Base-by-base conservation (phyloP, 352 stramenopile genomes). In the Achlya hypogyna region DNA sequence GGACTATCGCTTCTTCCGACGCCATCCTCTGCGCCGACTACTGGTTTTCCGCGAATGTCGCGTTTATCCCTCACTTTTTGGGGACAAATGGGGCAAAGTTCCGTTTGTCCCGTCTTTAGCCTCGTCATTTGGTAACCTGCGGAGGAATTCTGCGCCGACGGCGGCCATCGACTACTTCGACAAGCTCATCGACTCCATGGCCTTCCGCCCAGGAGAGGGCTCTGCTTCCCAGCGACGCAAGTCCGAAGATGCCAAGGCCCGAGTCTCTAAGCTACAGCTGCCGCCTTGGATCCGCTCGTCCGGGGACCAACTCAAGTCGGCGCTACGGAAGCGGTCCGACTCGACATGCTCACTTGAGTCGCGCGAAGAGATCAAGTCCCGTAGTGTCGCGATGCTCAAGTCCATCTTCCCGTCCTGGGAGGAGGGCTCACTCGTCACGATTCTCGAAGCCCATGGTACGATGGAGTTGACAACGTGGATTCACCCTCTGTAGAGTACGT, bases 381-480 rank as follows among this genome's bases (percentile, higher is more conserved):
- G 81, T 12, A 80, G 80, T 9, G 77, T 91, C 0, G 81, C 88
- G 56, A 89, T 92, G 43, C 60, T 94, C 45, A 74, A 80, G 54
- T 87, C 81, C 12, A 92, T 94, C 52, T 94, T 94, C 72, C 85
- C 83, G 2, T 84, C 79, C 32, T 94, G 85, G 85, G 85, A 94
- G 53, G 59, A 69, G 14, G 75, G 75, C 56, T 77, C 82, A 25
- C 53, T 94, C 65, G 75, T 84, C 22, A 77, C 88, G 28, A 75
- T 94, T 62, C 75, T 94, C 22, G 85, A 92, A 49, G 76, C 76
- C 14, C 88, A 91, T 63, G 34, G 60, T 67, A 56, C 31, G 32
- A 38, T 29, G n/a, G 12, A 56, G 49, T 56, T 12, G 10, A 56
- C 20, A 12, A 10, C 49, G 20, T 31, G 2, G 49, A 56, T 38